Base-by-base conservation (phyloP, 441 rosid species). In the Populus hybrid region DNA sequence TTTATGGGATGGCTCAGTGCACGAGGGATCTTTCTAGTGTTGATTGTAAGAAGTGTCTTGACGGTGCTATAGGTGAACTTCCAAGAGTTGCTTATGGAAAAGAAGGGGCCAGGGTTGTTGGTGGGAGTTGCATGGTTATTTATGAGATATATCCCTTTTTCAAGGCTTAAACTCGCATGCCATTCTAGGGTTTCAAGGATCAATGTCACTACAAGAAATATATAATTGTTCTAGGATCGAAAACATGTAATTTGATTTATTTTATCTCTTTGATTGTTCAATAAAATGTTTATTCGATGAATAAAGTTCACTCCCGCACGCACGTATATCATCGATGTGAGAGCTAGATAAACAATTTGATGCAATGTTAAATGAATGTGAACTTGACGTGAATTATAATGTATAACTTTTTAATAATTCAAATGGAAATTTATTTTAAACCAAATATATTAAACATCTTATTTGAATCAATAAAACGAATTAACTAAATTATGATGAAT, bases 1-100 rank as follows among this genome's bases (percentile, higher is more conserved):
- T 30, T 40, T 92, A 89, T 72, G 97, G 94, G 36, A 14, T 88
- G 75, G 87, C 81, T 77, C 93, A 90, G 69, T 90, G 92, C 81
- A 87, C 90, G 0, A 86, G 88, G 66, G 94, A 89, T 76, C 81
- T 90, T 35, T 82, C 75, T 5, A 73, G 36, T 23, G n/a, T 20
- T 50, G 84, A 73, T 34, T 90, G 92, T 81, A 83, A 83, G 85
- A 86, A 87, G 36, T 92, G 92, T 70, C 83, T 90, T 20, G 83
- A 85, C 57, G 85, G 57, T 6, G 82, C 81, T 0, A 88, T 88
- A 11, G 82, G 78, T 1, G 86, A 79, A 80, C 69, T 92, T 78
- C 86, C 86, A 5, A 82, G 78, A 28, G 88, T 90, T 42, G 89
- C 89, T 36, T 82, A 84, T 50, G 90, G 87, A 75, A 88, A 87